These are phyloP conservation scores for Paraconiothyrium brasiliense DNA, from an alignment of 2,329 filamentous ascomycete species.

Conservation along the genomic window DNA sequence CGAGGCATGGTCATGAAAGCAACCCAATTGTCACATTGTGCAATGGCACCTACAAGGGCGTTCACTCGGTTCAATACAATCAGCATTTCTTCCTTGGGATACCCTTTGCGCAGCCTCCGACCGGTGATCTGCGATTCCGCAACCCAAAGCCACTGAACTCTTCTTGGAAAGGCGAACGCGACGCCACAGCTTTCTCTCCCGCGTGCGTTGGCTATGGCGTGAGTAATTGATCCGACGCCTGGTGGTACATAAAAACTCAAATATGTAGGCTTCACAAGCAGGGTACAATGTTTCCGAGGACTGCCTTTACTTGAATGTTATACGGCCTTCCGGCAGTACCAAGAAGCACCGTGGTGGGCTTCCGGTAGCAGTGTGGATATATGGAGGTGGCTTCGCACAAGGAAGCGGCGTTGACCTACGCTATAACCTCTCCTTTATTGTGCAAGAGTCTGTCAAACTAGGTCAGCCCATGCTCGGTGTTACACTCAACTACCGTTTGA, in stretches of 20 bases:
- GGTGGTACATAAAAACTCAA: slow-evolving; percentile 23
- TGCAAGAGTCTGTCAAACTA: slow-evolving; percentile 57
- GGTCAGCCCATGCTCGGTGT: slow-evolving; percentile 58
- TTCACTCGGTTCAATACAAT: slow-evolving; percentile 47
- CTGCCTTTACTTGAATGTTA: slow-evolving; percentile 62
- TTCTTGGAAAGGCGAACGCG: slow-evolving; percentile 44
- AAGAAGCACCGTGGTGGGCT: slow-evolving; percentile 43
- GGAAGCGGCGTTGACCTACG: slow-evolving; percentile 63
- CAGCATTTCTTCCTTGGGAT: slow-evolving; percentile 57
- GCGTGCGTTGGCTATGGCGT: slow-evolving; percentile 31
- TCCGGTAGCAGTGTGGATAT: slow-evolving; percentile 65
- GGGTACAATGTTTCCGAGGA: slow-evolving; percentile 62
- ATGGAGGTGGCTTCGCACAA: slow-evolving; percentile 61
- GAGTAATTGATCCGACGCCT: neutral
- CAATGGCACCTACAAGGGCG: slow-evolving; percentile 52
- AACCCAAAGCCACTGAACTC: slow-evolving; percentile 57
- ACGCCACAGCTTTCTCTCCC: slow-evolving; percentile 46
- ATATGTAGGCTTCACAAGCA: slow-evolving; percentile 47
- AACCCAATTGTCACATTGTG: slow-evolving; percentile 3
- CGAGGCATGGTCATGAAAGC: neutral
- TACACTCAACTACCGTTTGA: slow-evolving; percentile 62
- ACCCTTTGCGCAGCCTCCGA: slow-evolving; percentile 51
- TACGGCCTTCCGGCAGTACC: slow-evolving; percentile 51
- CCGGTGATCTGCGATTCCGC: slow-evolving; percentile 58
- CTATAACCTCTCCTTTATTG: slow-evolving; percentile 59